Conservation (phyloP, 2,329 filamentous ascomycete species). For the Phaeoacremonium minimum region DNA sequence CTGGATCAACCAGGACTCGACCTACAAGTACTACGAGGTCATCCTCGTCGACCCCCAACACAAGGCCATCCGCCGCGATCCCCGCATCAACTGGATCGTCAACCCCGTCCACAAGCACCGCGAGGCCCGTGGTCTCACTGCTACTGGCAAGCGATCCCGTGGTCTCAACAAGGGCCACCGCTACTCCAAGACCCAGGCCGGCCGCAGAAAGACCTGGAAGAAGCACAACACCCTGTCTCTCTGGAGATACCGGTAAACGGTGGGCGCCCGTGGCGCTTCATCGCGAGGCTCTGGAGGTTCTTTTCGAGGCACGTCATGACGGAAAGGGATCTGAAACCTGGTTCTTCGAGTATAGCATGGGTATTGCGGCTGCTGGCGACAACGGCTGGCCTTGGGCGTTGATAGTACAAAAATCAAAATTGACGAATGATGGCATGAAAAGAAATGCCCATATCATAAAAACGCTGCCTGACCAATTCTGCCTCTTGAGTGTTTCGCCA, state of each 20-base stretch:
- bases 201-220: conserved; percentile 99
- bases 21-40: conserved; percentile 99
- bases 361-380: not conserved
- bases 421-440: conserved; percentile 12
- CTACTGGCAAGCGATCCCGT: conserved; percentile 99
- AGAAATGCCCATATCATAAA: no score
- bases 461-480: no score
- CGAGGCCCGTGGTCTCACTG: conserved; percentile 93
- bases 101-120: conserved; percentile 99
- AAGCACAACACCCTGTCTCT: conserved; percentile 98
- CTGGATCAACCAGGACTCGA: conserved; percentile 99
- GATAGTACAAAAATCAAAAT: conserved; percentile 11
- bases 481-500: no score
- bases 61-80: conserved; percentile 98
- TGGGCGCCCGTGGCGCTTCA: no score
- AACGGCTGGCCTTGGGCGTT: conserved; percentile 11
- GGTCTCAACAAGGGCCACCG: conserved; percentile 99
- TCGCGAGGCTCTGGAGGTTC: conserved; percentile 1
- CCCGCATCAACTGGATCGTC: conserved; percentile 99
- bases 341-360: not conserved
- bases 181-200: conserved; percentile 97
- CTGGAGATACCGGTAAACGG: conserved; percentile 88
- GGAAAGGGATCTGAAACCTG: not conserved
- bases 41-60: conserved; percentile 99
- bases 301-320: not conserved